These are phyloP conservation scores for Perilla frutescens DNA, from an alignment of 257 asterid species.

Conservation along the genomic window DNA sequence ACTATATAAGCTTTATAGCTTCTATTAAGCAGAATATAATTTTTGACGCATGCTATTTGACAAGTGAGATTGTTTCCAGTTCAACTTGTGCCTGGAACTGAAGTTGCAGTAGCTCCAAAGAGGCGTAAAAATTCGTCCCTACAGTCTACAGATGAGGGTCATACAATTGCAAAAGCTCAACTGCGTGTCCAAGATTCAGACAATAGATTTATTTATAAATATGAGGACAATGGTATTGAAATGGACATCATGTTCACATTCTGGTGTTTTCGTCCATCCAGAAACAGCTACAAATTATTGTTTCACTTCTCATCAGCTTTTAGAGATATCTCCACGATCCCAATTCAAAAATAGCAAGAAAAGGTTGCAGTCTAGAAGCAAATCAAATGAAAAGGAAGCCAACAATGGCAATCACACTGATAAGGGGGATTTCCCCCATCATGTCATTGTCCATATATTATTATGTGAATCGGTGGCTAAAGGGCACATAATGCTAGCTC, in stretches of 20 bases:
- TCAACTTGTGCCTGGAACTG: constrained; percentile 94
- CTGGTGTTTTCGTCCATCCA: constrained; percentile 80
- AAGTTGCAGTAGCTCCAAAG: constrained; percentile 97
- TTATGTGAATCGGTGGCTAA: constrained; percentile 78
- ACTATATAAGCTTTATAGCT: constrained; percentile 1
- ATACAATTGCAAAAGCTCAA: constrained; percentile 56
- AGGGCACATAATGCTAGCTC: constrained; percentile 92
- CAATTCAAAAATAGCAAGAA: constrained; percentile 52
- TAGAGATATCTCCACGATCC: constrained; percentile 62
- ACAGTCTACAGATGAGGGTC: constrained; percentile 47
- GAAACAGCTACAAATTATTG: constrained; percentile 77
- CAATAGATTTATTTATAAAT: constrained; percentile 50
- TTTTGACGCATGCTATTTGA: constrained; percentile 34
- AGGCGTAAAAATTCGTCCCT: constrained; percentile 67
- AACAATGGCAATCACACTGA: constrained; percentile 44
- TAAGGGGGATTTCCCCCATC: constrained; percentile 43
- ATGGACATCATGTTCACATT: constrained; percentile 74
- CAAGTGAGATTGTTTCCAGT: constrained; percentile 58
- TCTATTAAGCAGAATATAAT: constrained; percentile 1
- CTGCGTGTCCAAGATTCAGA: constrained; percentile 81
- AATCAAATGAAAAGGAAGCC: constrained; percentile 57
- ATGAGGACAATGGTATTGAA: constrained; percentile 55
- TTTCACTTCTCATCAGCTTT: constrained; percentile 64
- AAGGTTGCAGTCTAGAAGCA: constrained; percentile 49
- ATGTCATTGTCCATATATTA: constrained; percentile 55